Conservation (phyloP, 768 basidiomycete genomes). For the Fistulinella prunicolor region DNA sequence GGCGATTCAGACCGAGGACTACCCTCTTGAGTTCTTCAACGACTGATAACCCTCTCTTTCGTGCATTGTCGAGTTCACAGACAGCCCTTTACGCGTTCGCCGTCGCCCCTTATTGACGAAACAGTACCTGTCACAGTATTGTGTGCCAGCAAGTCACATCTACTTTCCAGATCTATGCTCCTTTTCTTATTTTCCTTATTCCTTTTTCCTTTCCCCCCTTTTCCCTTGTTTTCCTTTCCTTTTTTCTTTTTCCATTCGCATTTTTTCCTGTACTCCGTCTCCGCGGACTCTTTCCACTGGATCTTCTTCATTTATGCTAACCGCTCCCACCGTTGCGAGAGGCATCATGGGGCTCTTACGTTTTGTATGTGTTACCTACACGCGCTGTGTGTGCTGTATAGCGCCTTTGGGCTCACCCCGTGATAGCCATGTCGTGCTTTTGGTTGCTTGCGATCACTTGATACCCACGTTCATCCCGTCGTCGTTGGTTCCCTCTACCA, state of each 20-base stretch:
- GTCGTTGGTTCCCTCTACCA: background rate
- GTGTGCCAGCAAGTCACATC: constrained; percentile 9
- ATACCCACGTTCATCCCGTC: constrained; percentile 2
- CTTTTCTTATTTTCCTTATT: background rate
- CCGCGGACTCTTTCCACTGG: constrained; percentile 10
- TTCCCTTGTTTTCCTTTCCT: too few relatives aligned
- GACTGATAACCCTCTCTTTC: constrained; percentile 10
- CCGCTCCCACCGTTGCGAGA: constrained; percentile 10
- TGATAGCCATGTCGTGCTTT: constrained; percentile 3
- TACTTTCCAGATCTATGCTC: background rate
- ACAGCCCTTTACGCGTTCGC: too few relatives aligned
- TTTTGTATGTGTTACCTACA: constrained; percentile 3
- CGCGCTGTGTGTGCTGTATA: constrained; percentile 1
- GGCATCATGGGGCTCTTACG: constrained; percentile 3
- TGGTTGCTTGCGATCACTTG: background rate
- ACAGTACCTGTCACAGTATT: constrained; percentile 15
- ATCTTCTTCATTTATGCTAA: background rate
- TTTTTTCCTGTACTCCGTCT: background rate
- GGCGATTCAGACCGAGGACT: constrained; percentile 59
- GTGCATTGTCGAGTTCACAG: background rate
- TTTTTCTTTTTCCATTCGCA: too few relatives aligned
- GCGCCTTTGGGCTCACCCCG: background rate
- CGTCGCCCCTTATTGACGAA: constrained; percentile 19
- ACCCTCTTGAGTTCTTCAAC: constrained; percentile 44
- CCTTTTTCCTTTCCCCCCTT: too few relatives aligned